Base-by-base conservation (phyloP, 2,329 filamentous ascomycete genomes). In the Aspergillus caelatus region DNA sequence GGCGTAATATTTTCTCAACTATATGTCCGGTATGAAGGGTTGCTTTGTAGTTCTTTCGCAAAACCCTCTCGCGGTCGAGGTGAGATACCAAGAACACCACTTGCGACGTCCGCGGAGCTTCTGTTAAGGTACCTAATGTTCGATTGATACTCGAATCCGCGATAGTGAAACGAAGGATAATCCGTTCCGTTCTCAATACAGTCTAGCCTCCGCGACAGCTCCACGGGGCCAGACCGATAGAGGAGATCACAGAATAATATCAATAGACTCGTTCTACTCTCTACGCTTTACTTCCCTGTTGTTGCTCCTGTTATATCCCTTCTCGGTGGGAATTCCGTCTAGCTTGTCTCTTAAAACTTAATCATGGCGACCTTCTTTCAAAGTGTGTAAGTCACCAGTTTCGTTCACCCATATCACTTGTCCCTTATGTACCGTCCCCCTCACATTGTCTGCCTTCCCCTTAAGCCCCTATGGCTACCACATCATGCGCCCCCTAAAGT, bases 351-450 rank as follows among this genome's bases (percentile, higher is more conserved):
- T 39, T 12, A 39, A 23, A 14, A 23, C 41, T 68, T 59, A 63
- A 77, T 61, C 59, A 83, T 83, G 81, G 78, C 80, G 57, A 81
- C 78, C 56, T 83, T 83, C 70, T 82, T 83, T 59, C 81, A 82
- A 71, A 82, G 80, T 68, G 81, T 83, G 81, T 83, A 81, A 75
- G 79, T 80, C 26, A 53, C 63, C 43, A 58, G 55, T 55, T 58
- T 62, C 39, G 59, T 61, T 63, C 57, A 60, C 46, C 39, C 36
- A 57, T 34, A 55, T 53, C 48, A 34, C 23, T 53, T 62, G 60
- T 61, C 65, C 61, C 68, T 65, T 41, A 21, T 55, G 65, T 65
- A 67, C 68, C 67, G 64, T 68, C 66, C 67, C 67, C 67, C 56
- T 66, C 63, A 62, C 52, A 34, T 54, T 54, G 52, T 26, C 57